Conservation (phyloP, 257 asterid species). For the Buddleja alternifolia region DNA sequence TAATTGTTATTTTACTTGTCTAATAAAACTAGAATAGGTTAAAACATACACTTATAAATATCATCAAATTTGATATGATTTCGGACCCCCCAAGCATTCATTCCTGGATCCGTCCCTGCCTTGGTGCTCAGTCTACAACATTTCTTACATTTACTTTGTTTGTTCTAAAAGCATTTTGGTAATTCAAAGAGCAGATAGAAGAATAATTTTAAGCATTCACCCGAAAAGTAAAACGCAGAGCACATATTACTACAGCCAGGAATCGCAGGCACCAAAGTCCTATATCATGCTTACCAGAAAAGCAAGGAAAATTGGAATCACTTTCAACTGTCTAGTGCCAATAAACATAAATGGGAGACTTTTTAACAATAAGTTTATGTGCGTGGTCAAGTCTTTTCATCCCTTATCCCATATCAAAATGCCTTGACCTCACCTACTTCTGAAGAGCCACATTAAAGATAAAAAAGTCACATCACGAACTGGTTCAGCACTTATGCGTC, state of each 20-base stretch:
- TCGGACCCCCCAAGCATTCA: no score
- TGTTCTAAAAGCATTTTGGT: neutral
- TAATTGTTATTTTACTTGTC: no score
- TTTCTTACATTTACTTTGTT: neutral
- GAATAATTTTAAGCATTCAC: no score
- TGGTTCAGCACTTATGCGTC: no score
- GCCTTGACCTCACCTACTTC: no score
- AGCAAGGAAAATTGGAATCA: neutral
- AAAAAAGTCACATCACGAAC: no score
- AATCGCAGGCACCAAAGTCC: slow-evolving; percentile 9
- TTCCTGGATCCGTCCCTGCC: no score
- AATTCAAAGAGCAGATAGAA: neutral
- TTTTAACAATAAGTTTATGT: neutral
- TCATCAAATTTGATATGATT: no score
- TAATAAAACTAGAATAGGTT: no score
- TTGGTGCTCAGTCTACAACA: no score
- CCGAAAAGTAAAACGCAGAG: neutral
- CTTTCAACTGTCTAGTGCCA: neutral
- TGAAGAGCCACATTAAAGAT: no score
- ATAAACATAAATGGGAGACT: neutral
- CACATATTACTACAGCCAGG: slow-evolving; percentile 2
- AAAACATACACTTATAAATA: no score
- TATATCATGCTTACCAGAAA: neutral
- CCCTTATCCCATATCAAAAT: neutral
- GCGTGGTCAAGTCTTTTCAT: neutral